These are phyloP conservation scores for Exophiala alcalophila DNA, from an alignment of 2,329 filamentous ascomycete genomes.

Conservation along the genomic window DNA sequence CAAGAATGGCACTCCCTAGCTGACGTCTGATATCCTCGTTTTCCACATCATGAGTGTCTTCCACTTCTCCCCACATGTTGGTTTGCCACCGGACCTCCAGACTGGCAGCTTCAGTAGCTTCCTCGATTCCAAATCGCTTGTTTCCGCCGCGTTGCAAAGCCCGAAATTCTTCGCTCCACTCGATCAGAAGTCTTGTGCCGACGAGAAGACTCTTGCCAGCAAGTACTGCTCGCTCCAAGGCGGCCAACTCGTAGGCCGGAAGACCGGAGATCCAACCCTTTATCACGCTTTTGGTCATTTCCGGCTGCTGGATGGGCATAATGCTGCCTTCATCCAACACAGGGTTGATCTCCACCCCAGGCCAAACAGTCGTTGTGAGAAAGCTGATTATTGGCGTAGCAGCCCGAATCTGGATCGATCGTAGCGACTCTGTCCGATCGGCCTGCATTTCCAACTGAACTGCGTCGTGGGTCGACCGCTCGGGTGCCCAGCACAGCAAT, in stretches of 20 bases:
- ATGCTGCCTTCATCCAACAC: conserved; percentile 79
- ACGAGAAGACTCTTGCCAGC: conserved; percentile 84
- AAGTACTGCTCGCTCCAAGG: conserved; percentile 76
- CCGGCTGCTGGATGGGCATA: conserved; percentile 68
- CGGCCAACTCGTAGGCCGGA: conserved; percentile 77
- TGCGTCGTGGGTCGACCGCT: conserved; percentile 50
- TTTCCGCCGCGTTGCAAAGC: conserved; percentile 41
- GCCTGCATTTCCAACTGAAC: conserved; percentile 47
- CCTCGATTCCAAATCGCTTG: conserved; percentile 69
- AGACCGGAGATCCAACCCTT: conserved; percentile 72
- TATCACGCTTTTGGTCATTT: conserved; percentile 73
- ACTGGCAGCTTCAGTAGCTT: conserved; percentile 73
- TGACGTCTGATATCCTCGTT: conserved; percentile 85
- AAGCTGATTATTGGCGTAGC: conserved; percentile 69
- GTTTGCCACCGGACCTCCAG: conserved; percentile 91
- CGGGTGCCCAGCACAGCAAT: conserved; percentile 81
- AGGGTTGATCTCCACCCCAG: conserved; percentile 72
- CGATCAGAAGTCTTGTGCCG: conserved; percentile 71
- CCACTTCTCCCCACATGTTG: conserved; percentile 88
- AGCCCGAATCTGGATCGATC: conserved; percentile 67
- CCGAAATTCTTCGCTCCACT: conserved; percentile 79
- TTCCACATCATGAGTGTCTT: conserved; percentile 96
- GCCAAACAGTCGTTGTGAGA: conserved; percentile 74
- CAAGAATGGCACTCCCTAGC: conserved; percentile 77
- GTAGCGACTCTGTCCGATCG: conserved; percentile 56